Evolutionary conservation across 805 yeast genomes (phyloP).

Genomic region (Wickerhamiella kazuoi): DNA sequence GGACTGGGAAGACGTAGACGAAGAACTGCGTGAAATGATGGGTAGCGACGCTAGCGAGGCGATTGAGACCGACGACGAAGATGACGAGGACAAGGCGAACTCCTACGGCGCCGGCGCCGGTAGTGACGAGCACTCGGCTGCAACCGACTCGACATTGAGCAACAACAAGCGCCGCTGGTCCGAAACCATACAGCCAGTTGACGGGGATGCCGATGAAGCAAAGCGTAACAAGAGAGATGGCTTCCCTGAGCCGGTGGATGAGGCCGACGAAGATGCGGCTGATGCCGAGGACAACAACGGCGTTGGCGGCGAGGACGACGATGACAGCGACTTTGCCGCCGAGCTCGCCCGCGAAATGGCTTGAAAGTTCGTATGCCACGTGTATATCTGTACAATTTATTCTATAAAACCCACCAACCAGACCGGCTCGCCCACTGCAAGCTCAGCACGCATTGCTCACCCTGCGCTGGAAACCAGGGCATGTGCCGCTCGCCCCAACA

Average conservation of each 20-base stretch:
- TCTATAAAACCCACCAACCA: too few relatives aligned
- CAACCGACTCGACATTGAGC: too few relatives aligned
- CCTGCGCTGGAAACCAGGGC: too few relatives aligned
- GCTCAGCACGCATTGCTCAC: too few relatives aligned
- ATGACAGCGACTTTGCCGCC: conserved; percentile 16
- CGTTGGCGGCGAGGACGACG: conserved; percentile 10
- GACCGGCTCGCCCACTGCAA: too few relatives aligned
- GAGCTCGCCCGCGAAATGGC: conserved; percentile 11
- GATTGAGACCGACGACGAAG: conserved; percentile 1
- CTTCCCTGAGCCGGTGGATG: background rate
- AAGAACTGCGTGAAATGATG: conserved; percentile 37
- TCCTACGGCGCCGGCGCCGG: background rate
- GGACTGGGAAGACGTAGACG: conserved; percentile 34
- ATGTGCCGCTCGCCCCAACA: too few relatives aligned
- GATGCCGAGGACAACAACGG: background rate
- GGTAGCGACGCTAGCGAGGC: conserved; percentile 18
- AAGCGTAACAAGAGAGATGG: background rate
- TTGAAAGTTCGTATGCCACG: too few relatives aligned
- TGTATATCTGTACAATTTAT: too few relatives aligned
- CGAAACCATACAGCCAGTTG: background rate
- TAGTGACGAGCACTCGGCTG: background rate
- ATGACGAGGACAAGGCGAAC: conserved; percentile 2
- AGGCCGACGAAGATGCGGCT: background rate
- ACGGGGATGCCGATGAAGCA: conserved; percentile 11
- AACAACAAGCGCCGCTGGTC: background rate